Evolutionary conservation across 2,329 filamentous ascomycete genomes (phyloP).

Genomic region (Penicillium sp.): DNA sequence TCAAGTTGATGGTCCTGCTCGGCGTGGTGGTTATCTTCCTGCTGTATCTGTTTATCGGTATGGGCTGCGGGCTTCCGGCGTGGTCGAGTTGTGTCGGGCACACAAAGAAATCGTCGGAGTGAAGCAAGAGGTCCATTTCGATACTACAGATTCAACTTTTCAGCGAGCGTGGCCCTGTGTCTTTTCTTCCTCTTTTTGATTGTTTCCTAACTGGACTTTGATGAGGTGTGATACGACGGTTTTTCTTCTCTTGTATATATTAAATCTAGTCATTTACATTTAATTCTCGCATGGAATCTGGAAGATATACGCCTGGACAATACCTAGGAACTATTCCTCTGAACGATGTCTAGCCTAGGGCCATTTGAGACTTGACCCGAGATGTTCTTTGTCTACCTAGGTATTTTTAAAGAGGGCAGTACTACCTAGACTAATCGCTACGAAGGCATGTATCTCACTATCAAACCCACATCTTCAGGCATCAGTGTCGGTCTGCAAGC

Average conservation of each 20-base stretch:
- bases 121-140: not conserved
- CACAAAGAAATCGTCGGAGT: slow-evolving; percentile 5
- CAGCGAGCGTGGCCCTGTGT: slow-evolving; percentile 8
- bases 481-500: slow-evolving; percentile 42
- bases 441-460: slow-evolving; percentile 35
- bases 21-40: slow-evolving; percentile 64
- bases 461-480: slow-evolving; percentile 39
- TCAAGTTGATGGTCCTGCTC: slow-evolving; percentile 84
- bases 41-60: slow-evolving; percentile 65
- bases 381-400: too few species aligned
- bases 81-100: slow-evolving; percentile 43
- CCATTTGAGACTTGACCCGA: too few species aligned
- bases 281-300: not conserved
- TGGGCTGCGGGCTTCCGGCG: slow-evolving; percentile 64
- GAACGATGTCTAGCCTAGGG: too few species aligned
- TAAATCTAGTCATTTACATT: slow-evolving; percentile 1
- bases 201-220: slow-evolving; percentile 3
- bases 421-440: not conserved
- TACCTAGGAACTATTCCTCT: too few species aligned
- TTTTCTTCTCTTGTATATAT: slow-evolving; percentile 7
- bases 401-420: not conserved
- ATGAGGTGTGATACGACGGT: slow-evolving; percentile 15
- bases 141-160: slow-evolving; percentile 1
- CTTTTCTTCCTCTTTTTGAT: slow-evolving; percentile 1
- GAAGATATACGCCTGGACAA: not conserved